A percentile compares a stretch with the other conserved stretches of the same genome.
phyloP scores from a whole-genome alignment of 495 filamentous ascomycete genomes.

The Lasiosphaeria hispida region DNA sequence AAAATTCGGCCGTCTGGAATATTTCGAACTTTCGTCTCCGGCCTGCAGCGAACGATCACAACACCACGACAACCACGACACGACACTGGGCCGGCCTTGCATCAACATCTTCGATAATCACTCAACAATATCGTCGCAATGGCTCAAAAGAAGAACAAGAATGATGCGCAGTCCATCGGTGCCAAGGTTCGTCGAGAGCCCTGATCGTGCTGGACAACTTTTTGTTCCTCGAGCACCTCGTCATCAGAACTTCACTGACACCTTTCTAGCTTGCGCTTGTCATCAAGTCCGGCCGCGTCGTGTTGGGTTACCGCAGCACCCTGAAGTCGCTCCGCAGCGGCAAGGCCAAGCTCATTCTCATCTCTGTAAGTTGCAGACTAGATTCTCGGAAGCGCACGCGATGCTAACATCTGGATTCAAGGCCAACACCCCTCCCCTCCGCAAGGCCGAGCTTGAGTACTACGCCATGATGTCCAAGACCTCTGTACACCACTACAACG shows the following conservation, averaged over 20 bases:
- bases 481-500: slow-evolving; percentile 91
- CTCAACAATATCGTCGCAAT: slow-evolving; percentile 45
- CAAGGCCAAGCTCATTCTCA: slow-evolving; percentile 73
- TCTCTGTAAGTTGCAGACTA: slow-evolving; percentile 32
- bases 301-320: slow-evolving; percentile 87
- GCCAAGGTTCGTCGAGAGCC: slow-evolving; percentile 48
- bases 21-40: slow-evolving; percentile 24
- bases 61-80: slow-evolving; percentile 5
- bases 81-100: background rate
- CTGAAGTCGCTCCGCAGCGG: slow-evolving; percentile 90
- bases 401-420: slow-evolving; percentile 43
- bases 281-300: slow-evolving; percentile 88
- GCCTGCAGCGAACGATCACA: slow-evolving; percentile 15
- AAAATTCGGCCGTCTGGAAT: slow-evolving; percentile 9
- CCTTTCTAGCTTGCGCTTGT: slow-evolving; percentile 67
- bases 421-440: slow-evolving; percentile 92
- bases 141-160: slow-evolving; percentile 95
- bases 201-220: background rate
- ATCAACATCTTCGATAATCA: slow-evolving; percentile 3
- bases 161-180: slow-evolving; percentile 87
- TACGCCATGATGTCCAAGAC: slow-evolving; percentile 93
- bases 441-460: slow-evolving; percentile 91
- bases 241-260: slow-evolving; percentile 7
- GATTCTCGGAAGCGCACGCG: slow-evolving; percentile 34
- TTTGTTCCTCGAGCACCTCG: background rate